Conservation (phyloP, 1,284 basidiomycete species). For the Mycosarcoma mackinlayi region DNA sequence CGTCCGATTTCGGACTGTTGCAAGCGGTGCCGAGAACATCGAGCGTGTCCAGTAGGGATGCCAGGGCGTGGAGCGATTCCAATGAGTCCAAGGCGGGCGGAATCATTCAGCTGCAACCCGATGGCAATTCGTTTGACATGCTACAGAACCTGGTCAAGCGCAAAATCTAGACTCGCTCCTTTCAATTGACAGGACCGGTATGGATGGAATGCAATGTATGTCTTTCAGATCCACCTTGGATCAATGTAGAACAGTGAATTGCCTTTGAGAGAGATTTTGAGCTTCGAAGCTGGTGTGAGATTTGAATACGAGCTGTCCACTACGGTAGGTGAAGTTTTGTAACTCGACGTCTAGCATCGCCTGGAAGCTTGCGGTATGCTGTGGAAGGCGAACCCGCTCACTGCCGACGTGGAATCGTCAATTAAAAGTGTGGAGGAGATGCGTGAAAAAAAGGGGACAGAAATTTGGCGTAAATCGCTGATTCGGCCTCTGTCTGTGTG, state of each 20-base stretch:
- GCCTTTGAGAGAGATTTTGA: neutral
- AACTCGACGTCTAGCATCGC: constrained; percentile 13
- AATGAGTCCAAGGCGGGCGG: constrained; percentile 18
- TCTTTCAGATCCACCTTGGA: no score
- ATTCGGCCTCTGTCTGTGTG: neutral
- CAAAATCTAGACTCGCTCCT: constrained; percentile 70
- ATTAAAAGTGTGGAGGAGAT: constrained; percentile 15
- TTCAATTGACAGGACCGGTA: no score
- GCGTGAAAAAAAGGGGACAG: constrained; percentile 6
- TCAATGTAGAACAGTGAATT: no score
- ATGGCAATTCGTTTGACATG: constrained; percentile 96
- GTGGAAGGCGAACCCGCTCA: no score
- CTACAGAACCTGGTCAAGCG: constrained; percentile 87
- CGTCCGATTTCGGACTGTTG: constrained; percentile 84
- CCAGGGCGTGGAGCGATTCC: constrained; percentile 47
- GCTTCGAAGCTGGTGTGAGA: no score
- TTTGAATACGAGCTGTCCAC: no score
- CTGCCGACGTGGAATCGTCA: constrained; percentile 11
- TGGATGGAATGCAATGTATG: no score
- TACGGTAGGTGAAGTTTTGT: no score
- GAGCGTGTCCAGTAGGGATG: constrained; percentile 25
- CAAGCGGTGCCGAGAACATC: constrained; percentile 76
- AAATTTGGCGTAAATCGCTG: neutral
- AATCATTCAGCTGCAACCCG: constrained; percentile 80
- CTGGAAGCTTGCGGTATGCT: constrained; percentile 35